Evolutionary conservation across 805 yeast species (phyloP).

Genomic region (Wilhelminamyces savonicus): DNA sequence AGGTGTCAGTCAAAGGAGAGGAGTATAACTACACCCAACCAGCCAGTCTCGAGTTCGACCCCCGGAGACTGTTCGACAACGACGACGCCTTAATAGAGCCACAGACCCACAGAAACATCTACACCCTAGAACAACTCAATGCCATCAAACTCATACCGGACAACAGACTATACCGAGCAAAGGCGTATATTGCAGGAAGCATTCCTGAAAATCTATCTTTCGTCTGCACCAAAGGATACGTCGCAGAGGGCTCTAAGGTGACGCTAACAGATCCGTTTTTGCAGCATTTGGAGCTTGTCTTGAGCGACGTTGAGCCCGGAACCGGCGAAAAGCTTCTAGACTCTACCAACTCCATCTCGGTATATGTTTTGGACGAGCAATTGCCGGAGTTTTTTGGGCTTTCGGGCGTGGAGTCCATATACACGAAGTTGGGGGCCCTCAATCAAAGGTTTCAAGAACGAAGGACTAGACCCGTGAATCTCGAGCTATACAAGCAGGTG

Average conservation of each 20-base stretch:
- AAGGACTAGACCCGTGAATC: neutral
- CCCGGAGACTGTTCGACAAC: neutral
- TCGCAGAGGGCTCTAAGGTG: slow-evolving; percentile 1
- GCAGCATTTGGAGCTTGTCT: slow-evolving; percentile 17
- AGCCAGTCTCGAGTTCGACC: neutral
- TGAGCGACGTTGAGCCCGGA: slow-evolving; percentile 9
- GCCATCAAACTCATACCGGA: too few relatives aligned
- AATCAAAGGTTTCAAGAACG: neutral
- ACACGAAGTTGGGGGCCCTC: slow-evolving; percentile 2
- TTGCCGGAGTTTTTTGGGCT: slow-evolving; percentile 7
- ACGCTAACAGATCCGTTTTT: slow-evolving; percentile 17
- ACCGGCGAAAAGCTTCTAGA: slow-evolving; percentile 3
- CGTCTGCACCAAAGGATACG: slow-evolving; percentile 23
- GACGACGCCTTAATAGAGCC: slow-evolving; percentile 1
- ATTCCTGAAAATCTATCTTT: slow-evolving; percentile 20
- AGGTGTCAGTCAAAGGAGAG: neutral
- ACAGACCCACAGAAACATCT: slow-evolving; percentile 1
- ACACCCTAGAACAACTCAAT: slow-evolving; percentile 2
- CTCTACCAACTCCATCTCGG: slow-evolving; percentile 6
- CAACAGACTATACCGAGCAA: slow-evolving; percentile 9
- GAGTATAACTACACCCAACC: neutral
- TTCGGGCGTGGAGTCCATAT: slow-evolving; percentile 9
- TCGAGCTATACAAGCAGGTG: slow-evolving; percentile 4
- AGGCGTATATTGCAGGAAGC: slow-evolving; percentile 16
- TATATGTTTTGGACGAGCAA: slow-evolving; percentile 9